These are phyloP conservation scores for Artomyces pyxidatus DNA, from an alignment of 768 basidiomycete species.

Conservation along the genomic window DNA sequence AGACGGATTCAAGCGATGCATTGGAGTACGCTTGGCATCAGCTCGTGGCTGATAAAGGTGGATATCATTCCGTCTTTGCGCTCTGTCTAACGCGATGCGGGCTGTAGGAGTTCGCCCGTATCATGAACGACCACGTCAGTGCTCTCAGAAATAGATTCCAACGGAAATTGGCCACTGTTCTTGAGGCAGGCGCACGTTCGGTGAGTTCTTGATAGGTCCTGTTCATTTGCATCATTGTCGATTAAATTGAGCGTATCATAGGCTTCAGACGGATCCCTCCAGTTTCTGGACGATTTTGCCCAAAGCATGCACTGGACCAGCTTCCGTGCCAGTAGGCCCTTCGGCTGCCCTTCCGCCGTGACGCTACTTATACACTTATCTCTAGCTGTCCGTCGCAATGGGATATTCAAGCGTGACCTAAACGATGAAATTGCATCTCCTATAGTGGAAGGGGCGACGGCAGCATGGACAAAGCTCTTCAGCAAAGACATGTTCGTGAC, in stretches of 20 bases:
- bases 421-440: not conserved
- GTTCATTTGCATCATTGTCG: not conserved
- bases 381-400: not conserved
- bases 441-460: not conserved
- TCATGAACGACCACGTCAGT: not conserved
- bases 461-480: not conserved
- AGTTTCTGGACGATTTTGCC: not conserved
- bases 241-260: too few species aligned
- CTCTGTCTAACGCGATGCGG: too few species aligned
- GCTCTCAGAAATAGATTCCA: not conserved
- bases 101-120: too few species aligned
- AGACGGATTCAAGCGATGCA: too few species aligned
- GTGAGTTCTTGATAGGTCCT: not conserved
- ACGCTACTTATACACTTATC: not conserved
- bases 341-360: not conserved
- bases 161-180: not conserved
- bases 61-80: too few species aligned
- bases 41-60: too few species aligned
- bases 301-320: not conserved
- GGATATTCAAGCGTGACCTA: not conserved
- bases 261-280: not conserved
- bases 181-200: not conserved
- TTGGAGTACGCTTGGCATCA: too few species aligned
- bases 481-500: not conserved
- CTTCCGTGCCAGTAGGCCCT: not conserved